Conservation (phyloP, 768 basidiomycete species). For the Tulasnella calospora region DNA sequence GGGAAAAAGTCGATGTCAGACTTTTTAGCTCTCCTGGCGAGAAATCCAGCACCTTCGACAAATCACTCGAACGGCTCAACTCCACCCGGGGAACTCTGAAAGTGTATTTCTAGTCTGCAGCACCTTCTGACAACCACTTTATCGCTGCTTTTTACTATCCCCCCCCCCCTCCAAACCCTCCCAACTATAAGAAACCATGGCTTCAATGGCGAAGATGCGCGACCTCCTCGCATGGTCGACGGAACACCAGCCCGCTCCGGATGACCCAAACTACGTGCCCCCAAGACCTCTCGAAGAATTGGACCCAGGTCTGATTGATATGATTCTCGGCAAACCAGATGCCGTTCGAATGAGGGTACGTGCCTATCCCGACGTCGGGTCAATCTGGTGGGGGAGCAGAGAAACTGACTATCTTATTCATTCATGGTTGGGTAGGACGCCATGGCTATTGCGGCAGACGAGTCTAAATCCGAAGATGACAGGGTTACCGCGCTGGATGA, state of each 20-base stretch:
- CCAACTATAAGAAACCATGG: not conserved
- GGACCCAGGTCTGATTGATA: conserved; percentile 78
- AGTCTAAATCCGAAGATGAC: conserved; percentile 49
- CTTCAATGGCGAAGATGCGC: conserved; percentile 44
- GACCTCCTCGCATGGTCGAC: conserved; percentile 78
- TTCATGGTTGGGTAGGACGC: conserved; percentile 46
- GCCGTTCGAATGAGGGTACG: conserved; percentile 66
- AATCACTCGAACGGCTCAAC: not conserved
- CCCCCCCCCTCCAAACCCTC: not conserved
- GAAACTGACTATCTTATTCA: conserved; percentile 1
- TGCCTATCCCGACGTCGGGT: not conserved
- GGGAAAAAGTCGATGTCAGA: conserved; percentile 6
- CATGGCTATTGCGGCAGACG: conserved; percentile 59
- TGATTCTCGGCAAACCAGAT: conserved; percentile 80
- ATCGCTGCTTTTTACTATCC: not conserved
- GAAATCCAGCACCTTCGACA: conserved; percentile 6
- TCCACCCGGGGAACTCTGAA: too few species aligned
- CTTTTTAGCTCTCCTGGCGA: not conserved
- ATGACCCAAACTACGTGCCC: conserved; percentile 34
- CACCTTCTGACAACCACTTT: not conserved
- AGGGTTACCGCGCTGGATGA: conserved; percentile 71
- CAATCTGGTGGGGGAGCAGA: not conserved
- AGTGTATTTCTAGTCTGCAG: not conserved
- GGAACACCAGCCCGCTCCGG: conserved; percentile 37
- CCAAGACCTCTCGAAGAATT: conserved; percentile 46